phyloP scores from a whole-genome alignment of 129 eudicot species.

The Flaveria bidentis region DNA sequence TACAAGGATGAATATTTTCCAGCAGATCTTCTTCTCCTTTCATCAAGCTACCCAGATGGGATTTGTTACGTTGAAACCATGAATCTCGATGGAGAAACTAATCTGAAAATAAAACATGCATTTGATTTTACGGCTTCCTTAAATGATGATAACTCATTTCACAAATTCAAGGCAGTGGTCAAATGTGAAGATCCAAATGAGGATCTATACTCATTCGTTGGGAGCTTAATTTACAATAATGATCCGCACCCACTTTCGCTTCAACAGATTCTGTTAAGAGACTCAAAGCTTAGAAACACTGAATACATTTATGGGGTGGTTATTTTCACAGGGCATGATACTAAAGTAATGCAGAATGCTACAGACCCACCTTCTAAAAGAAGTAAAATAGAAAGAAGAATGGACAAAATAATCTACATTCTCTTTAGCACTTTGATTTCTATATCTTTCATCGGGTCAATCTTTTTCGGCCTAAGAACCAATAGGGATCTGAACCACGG shows the following conservation, averaged over 20 bases:
- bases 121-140: slow-evolving; percentile 71
- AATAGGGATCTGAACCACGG: slow-evolving; percentile 50
- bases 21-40: slow-evolving; percentile 88
- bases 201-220: slow-evolving; percentile 78
- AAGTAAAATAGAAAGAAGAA: slow-evolving; percentile 76
- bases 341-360: slow-evolving; percentile 96
- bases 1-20: slow-evolving; percentile 88
- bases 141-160: slow-evolving; percentile 52
- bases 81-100: slow-evolving; percentile 97
- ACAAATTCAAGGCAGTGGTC: slow-evolving; percentile 66
- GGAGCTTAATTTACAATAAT: slow-evolving; percentile 54
- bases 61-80: slow-evolving; percentile 93
- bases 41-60: slow-evolving; percentile 94
- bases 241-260: slow-evolving; percentile 67
- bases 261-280: slow-evolving; percentile 84
- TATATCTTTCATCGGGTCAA: slow-evolving; percentile 69
- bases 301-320: slow-evolving; percentile 78
- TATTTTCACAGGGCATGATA: slow-evolving; percentile 90
- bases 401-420: slow-evolving; percentile 84
- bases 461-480: slow-evolving; percentile 77
- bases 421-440: slow-evolving; percentile 66
- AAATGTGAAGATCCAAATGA: slow-evolving; percentile 99
- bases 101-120: slow-evolving; percentile 87
- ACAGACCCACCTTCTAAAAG: slow-evolving; percentile 96
- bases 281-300: slow-evolving; percentile 84